Evolutionary conservation across 2,329 filamentous ascomycete genomes (phyloP).

Genomic region (Aureobasidium melanogenum): DNA sequence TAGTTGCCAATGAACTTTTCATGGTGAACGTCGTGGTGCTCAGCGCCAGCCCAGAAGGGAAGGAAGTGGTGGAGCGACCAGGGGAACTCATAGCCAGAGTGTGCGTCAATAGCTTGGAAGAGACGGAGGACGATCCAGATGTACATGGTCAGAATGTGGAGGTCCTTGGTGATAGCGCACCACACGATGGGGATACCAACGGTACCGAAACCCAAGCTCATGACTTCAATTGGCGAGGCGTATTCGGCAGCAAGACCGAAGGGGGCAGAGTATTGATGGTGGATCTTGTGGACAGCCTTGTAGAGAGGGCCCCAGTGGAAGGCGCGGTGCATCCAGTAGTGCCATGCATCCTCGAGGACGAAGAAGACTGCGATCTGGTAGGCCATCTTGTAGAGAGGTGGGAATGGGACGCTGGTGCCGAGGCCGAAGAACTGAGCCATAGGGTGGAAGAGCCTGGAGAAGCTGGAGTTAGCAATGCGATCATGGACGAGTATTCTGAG

Average conservation of each 20-base stretch:
- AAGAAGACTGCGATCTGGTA: constrained; percentile 92
- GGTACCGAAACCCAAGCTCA: constrained; percentile 83
- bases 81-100: constrained; percentile 97
- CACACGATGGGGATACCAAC: constrained; percentile 76
- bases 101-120: constrained; percentile 95
- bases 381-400: constrained; percentile 73
- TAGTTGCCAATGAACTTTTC: constrained; percentile 99
- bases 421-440: constrained; percentile 89
- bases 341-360: constrained; percentile 92
- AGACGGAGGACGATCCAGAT: constrained; percentile 86
- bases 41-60: constrained; percentile 94
- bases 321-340: constrained; percentile 91
- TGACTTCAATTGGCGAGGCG: constrained; percentile 92
- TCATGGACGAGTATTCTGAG: background rate
- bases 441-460: constrained; percentile 74
- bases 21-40: constrained; percentile 95
- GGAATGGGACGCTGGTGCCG: constrained; percentile 82
- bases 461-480: constrained; percentile 4
- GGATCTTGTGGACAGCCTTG: constrained; percentile 96
- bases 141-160: constrained; percentile 98
- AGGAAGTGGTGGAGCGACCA: constrained; percentile 94
- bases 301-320: constrained; percentile 95
- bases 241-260: constrained; percentile 97
- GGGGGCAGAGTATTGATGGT: constrained; percentile 96
- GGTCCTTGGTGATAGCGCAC: constrained; percentile 71